phyloP scores from a whole-genome alignment of 495 filamentous ascomycete genomes.

The Penicillium crystallinum region DNA sequence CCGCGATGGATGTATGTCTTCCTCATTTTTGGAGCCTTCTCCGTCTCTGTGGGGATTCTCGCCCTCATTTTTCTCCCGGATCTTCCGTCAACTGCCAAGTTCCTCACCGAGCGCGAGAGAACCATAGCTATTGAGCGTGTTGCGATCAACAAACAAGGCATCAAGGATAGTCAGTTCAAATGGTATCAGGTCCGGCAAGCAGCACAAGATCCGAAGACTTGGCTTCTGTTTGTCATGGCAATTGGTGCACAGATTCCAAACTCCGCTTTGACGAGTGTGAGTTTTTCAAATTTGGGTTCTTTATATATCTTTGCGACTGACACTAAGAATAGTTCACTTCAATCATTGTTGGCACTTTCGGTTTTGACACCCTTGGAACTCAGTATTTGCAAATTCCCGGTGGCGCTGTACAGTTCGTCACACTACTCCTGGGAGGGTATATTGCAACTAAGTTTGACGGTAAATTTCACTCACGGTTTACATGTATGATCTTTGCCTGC shows the following conservation, averaged over 20 bases:
- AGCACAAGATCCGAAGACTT: constrained; percentile 44
- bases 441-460: constrained; percentile 37
- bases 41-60: constrained; percentile 30
- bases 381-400: constrained; percentile 51
- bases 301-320: neutral
- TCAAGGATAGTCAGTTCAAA: constrained; percentile 46
- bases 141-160: constrained; percentile 36
- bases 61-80: constrained; percentile 39
- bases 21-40: constrained; percentile 42
- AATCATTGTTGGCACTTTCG: constrained; percentile 48
- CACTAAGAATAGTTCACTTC: constrained; percentile 31
- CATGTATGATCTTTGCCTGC: constrained; percentile 38
- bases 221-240: constrained; percentile 38
- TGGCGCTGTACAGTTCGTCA: constrained; percentile 38
- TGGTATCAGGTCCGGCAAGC: constrained; percentile 46
- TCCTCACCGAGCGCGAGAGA: constrained; percentile 37
- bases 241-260: constrained; percentile 33
- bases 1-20: constrained; percentile 48
- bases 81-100: constrained; percentile 40
- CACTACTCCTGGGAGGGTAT: constrained; percentile 31
- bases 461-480: constrained; percentile 26
- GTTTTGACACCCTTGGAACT: constrained; percentile 50
- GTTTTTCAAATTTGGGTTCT: constrained; percentile 4
- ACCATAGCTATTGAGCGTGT: constrained; percentile 43
- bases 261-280: constrained; percentile 37